A percentile compares a stretch with the other conserved stretches of the same genome.
phyloP scores from a whole-genome alignment of 2,329 filamentous ascomycete species.

The Fusarium devonianum region DNA sequence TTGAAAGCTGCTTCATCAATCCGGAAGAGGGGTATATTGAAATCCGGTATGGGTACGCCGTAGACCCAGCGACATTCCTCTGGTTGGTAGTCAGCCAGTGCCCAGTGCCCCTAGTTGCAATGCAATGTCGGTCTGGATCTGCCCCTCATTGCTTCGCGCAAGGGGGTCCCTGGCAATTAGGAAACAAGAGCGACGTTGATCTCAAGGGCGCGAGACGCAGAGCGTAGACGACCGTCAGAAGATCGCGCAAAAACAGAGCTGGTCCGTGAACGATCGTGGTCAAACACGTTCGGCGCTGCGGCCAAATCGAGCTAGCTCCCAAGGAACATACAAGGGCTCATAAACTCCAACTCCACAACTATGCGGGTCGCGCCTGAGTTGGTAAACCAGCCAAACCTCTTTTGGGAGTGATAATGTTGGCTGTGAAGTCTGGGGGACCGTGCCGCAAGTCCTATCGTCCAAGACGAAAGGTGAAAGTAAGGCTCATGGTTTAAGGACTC shows the following conservation, averaged over 20 bases:
- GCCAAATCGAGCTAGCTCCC: constrained; percentile 33
- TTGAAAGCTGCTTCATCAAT: too few species aligned
- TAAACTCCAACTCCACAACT: constrained; percentile 18
- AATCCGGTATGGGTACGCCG: constrained; percentile 1
- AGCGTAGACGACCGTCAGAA: too few species aligned
- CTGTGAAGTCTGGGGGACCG: constrained; percentile 9
- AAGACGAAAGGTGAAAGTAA: too few species aligned
- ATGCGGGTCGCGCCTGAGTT: constrained; percentile 26
- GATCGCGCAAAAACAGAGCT: constrained; percentile 7
- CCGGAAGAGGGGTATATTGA: constrained; percentile 7
- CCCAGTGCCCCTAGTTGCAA: not conserved
- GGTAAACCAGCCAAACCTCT: constrained; percentile 14
- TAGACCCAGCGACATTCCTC: not conserved
- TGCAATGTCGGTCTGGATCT: not conserved
- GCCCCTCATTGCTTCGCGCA: too few species aligned
- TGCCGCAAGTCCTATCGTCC: constrained; percentile 12
- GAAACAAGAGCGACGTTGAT: not conserved
- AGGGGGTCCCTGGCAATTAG: not conserved
- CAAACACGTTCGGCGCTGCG: constrained; percentile 30
- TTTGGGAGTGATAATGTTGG: not conserved
- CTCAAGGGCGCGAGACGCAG: not conserved
- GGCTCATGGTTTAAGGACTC: constrained; percentile 6
- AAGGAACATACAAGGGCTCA: constrained; percentile 3
- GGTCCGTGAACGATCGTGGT: constrained; percentile 12
- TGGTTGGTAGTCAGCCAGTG: constrained; percentile 1